These are phyloP conservation scores for Atalantia buxifolia DNA, from an alignment of 345 rosid species.

Conservation along the genomic window DNA sequence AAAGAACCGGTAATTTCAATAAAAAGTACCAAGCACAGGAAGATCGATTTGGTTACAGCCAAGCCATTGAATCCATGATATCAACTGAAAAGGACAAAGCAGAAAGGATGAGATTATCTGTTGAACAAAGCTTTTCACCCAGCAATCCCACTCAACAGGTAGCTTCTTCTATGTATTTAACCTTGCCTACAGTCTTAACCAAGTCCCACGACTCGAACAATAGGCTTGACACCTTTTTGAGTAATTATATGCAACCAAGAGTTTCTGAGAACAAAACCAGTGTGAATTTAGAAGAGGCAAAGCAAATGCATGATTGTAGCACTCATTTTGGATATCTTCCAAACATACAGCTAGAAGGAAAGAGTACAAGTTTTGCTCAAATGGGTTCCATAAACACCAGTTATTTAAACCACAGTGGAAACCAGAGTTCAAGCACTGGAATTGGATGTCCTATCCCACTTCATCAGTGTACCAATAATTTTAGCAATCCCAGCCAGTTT, in stretches of 20 bases:
- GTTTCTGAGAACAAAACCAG: slow-evolving; percentile 18
- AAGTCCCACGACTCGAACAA: slow-evolving; percentile 18
- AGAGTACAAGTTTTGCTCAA: slow-evolving; percentile 22
- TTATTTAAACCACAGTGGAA: slow-evolving; percentile 17
- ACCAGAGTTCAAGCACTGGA: slow-evolving; percentile 21
- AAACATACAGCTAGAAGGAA: slow-evolving; percentile 28
- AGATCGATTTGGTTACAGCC: slow-evolving; percentile 17
- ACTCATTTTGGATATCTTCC: slow-evolving; percentile 32
- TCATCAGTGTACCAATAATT: slow-evolving; percentile 28
- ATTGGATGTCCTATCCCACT: slow-evolving; percentile 30
- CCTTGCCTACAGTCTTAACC: slow-evolving; percentile 24
- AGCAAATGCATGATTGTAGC: slow-evolving; percentile 26
- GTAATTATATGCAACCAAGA: slow-evolving; percentile 27
- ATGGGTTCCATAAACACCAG: slow-evolving; percentile 15
- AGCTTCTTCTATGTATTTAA: slow-evolving; percentile 37
- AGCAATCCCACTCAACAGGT: slow-evolving; percentile 17
- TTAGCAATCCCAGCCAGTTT: slow-evolving; percentile 23
- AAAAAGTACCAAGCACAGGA: slow-evolving; percentile 11
- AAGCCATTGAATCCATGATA: slow-evolving; percentile 11
- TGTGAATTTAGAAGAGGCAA: slow-evolving; percentile 17
- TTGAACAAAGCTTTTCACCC: slow-evolving; percentile 19
- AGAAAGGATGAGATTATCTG: slow-evolving; percentile 20
- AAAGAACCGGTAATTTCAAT: slow-evolving; percentile 14
- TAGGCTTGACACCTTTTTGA: slow-evolving; percentile 26
- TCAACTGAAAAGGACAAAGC: slow-evolving; percentile 16